Percentiles rank a stretch among this genome's conserved stretches.
Conservation (phyloP, 495 filamentous ascomycete species). For the Annulohypoxylon nitens region DNA sequence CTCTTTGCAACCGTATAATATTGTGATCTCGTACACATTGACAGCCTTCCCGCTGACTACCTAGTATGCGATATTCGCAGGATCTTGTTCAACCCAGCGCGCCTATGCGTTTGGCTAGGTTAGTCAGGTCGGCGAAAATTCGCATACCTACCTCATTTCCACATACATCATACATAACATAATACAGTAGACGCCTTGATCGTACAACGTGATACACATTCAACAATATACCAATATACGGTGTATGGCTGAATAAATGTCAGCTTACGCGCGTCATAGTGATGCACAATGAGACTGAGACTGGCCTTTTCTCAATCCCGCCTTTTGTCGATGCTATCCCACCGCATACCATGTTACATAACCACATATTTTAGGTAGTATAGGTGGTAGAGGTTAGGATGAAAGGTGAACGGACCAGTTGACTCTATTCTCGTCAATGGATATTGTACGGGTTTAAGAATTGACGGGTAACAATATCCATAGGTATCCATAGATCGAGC, state of each 20-base stretch:
- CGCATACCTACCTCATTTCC: not conserved
- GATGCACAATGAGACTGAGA: constrained; percentile 8
- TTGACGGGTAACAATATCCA: not conserved
- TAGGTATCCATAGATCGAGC: constrained; percentile 2
- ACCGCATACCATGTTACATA: constrained; percentile 3
- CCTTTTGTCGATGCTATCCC: not conserved
- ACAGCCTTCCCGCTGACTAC: not conserved
- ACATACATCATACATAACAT: constrained; percentile 1
- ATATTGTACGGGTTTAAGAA: constrained; percentile 14
- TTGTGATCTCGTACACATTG: not conserved
- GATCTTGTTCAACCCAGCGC: constrained; percentile 16
- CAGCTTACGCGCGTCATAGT: constrained; percentile 36
- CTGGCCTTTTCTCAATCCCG: not conserved
- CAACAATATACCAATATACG: not conserved
- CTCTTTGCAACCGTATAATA: not conserved
- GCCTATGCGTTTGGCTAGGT: constrained; percentile 17
- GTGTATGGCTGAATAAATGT: constrained; percentile 13
- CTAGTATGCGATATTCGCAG: not conserved
- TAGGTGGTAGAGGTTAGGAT: not conserved
- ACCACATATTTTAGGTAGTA: not conserved
- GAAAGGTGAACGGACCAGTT: not conserved
- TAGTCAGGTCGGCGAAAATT: not conserved
- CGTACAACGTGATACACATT: constrained; percentile 22
- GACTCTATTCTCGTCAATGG: constrained; percentile 8
- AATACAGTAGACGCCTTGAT: constrained; percentile 11